A percentile compares a stretch with the other conserved stretches of the same genome.
These are phyloP conservation scores for Picochlorum sp. DNA, from an alignment of 139 green algal genomes.

Conservation along the genomic window DNA sequence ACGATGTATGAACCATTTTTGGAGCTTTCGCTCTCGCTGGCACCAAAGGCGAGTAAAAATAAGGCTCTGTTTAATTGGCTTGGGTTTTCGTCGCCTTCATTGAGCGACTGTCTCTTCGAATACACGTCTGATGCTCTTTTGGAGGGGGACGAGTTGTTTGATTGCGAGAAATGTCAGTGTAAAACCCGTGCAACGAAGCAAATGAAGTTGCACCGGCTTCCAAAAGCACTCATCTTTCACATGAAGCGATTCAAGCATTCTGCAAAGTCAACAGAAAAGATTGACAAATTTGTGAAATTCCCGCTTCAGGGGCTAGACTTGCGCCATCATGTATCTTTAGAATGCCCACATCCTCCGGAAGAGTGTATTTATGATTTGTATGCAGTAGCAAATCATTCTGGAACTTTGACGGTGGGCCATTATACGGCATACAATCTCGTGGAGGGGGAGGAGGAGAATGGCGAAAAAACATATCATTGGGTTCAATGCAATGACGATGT, in stretches of 20 bases:
- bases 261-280: conserved; percentile 30
- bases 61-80: conserved; percentile 23
- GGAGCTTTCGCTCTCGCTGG: conserved; percentile 46
- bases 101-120: conserved; percentile 45
- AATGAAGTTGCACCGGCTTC: conserved; percentile 42
- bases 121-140: conserved; percentile 43
- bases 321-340: conserved; percentile 20
- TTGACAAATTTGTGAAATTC: conserved; percentile 38
- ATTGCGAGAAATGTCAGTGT: conserved; percentile 36
- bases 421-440: conserved; percentile 29
- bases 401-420: conserved; percentile 31
- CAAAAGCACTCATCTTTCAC: conserved; percentile 40
- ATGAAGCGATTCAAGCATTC: conserved; percentile 50
- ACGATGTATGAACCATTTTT: conserved; percentile 50
- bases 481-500: conserved; percentile 31
- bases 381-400: conserved; percentile 36
- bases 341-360: conserved; percentile 2
- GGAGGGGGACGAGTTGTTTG: conserved; percentile 40
- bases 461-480: conserved; percentile 11
- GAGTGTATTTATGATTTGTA: conserved; percentile 39
- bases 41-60: conserved; percentile 13
- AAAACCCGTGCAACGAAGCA: conserved; percentile 43
- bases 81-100: conserved; percentile 9
- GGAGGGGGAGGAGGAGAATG: not conserved
- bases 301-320: conserved; percentile 33